phyloP scores from a whole-genome alignment of 2,329 filamentous ascomycete species.

The Myriangium duriaei region DNA sequence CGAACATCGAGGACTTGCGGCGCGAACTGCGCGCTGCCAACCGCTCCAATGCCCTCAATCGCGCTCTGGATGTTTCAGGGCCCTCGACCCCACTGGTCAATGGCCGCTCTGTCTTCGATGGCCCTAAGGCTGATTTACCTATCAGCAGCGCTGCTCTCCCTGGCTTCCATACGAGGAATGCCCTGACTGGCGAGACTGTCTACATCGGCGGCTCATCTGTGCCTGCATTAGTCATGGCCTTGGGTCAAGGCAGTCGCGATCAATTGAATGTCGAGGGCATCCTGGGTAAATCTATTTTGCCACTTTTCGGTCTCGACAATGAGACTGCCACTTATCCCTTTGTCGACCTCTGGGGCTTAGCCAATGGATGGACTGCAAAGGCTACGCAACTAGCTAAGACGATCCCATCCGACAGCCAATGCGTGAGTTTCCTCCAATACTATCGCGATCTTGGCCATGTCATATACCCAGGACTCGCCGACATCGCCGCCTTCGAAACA shows the following conservation, averaged over 20 bases:
- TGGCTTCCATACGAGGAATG: slow-evolving; percentile 49
- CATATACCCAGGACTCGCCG: slow-evolving; percentile 48
- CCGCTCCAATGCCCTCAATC: neutral
- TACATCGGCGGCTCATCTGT: slow-evolving; percentile 51
- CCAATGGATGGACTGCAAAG: slow-evolving; percentile 45
- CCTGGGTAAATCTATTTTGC: slow-evolving; percentile 48
- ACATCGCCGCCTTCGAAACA: slow-evolving; percentile 42
- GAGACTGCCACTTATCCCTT: slow-evolving; percentile 54
- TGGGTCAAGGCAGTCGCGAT: slow-evolving; percentile 32
- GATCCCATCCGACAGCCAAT: slow-evolving; percentile 45
- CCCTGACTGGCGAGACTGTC: slow-evolving; percentile 46
- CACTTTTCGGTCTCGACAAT: slow-evolving; percentile 51
- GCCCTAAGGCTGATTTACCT: slow-evolving; percentile 2
- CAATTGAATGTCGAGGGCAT: slow-evolving; percentile 44
- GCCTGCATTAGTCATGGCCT: slow-evolving; percentile 44
- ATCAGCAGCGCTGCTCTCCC: slow-evolving; percentile 28
- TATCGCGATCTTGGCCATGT: slow-evolving; percentile 48
- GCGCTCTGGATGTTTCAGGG: slow-evolving; percentile 8
- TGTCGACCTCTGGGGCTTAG: slow-evolving; percentile 49
- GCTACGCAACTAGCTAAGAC: slow-evolving; percentile 46
- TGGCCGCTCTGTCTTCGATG: slow-evolving; percentile 2
- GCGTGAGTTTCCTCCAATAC: slow-evolving; percentile 43
- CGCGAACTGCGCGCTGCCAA: slow-evolving; percentile 19
- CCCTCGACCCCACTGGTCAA: slow-evolving; percentile 12
- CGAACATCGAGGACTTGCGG: slow-evolving; percentile 32